Base-by-base conservation (phyloP, 352 stramenopile genomes). In the Globisporangium perplexum region DNA sequence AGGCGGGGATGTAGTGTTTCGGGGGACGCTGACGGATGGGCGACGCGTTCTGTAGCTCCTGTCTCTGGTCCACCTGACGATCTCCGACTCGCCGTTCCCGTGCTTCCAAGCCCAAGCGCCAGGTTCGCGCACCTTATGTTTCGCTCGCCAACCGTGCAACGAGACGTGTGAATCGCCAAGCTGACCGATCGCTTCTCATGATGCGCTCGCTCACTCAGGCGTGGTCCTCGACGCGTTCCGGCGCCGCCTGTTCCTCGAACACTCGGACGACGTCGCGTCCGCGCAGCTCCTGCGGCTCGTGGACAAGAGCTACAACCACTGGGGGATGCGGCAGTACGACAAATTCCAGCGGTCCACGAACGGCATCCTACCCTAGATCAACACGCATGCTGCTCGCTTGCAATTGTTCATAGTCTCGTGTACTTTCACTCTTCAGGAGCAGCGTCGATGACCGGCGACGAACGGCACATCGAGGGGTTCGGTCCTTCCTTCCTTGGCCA, bases 1-100 rank as follows among this genome's bases (percentile, higher is more conserved):
- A n/a, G n/a, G n/a, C n/a, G n/a, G n/a, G n/a, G n/a, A n/a, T n/a
- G n/a, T n/a, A n/a, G n/a, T n/a, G n/a, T n/a, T n/a, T n/a, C n/a
- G n/a, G n/a, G n/a, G 35, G 30, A 35, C 11, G 30, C 30, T 35
- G 30, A 22, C 24, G 42, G n/a, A 47, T 26, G 4, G 23, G 26
- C 33, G 46, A 49, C 20, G 6, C 26, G 18, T 15, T 24, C 0
- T 55, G 17, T 50, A 72, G 65, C 39, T 98, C 49, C 54, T 96
- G 11, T 89, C 88, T 15, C 63, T 98, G 14, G 85, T 98, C 28
- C 86, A 96, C 60, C 86, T 98, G 22, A 97, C 89, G 44, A 78
- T 75, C 28, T 66, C 81, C 18, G 71, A 90, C 39, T 96, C 87
- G 31, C 87, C 83, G 10, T 97, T 96, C 53, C 86, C 86, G 33